Evolutionary conservation across 139 green algal species (phyloP).

Genomic region (Micromonas pusilla): DNA sequence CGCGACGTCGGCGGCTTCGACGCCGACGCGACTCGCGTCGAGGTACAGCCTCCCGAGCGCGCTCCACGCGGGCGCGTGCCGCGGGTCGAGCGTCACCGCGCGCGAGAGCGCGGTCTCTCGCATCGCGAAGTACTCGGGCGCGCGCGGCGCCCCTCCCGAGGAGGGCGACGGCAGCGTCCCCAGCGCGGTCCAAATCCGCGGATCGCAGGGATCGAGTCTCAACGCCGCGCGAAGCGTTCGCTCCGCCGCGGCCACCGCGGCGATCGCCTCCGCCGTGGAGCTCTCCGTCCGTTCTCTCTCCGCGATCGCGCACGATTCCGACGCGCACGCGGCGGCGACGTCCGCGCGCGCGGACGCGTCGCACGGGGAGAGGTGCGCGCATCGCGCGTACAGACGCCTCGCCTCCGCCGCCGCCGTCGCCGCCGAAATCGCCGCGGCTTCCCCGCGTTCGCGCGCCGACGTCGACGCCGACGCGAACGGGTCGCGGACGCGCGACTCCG

Average conservation of each 20-base stretch:
- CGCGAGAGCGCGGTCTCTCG: neutral
- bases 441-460: no score
- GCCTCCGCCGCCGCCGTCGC: no score
- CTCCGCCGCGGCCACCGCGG: neutral
- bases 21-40: neutral
- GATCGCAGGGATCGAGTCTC: neutral
- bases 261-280: neutral
- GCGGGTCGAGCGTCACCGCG: neutral
- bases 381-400: neutral
- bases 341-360: neutral
- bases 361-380: neutral
- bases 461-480: no score
- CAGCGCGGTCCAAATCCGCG: neutral
- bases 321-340: neutral
- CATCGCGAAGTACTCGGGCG: neutral
- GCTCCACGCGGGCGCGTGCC: neutral
- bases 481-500: neutral
- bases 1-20: neutral
- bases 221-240: neutral
- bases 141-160: neutral
- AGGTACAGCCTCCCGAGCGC: slow-evolving; percentile 1
- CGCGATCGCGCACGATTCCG: no score
- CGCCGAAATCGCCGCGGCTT: neutral
- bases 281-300: neutral
- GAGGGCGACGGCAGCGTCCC: neutral